Evolutionary conservation across 306 rosid genomes (phyloP).

Genomic region (Psophocarpus tetragonolobus): DNA sequence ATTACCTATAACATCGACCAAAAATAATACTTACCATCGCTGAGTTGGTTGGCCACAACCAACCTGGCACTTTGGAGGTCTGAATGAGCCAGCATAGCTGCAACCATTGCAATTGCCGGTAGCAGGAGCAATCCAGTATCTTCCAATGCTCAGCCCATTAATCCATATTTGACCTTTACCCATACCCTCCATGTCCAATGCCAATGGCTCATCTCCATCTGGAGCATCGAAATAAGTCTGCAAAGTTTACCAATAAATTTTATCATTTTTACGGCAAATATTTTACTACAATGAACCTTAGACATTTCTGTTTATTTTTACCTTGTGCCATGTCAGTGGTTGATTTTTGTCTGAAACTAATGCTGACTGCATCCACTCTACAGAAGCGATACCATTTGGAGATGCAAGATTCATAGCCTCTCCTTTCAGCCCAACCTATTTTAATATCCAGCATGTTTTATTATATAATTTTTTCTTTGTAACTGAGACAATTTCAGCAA

Average conservation of each 20-base stretch:
- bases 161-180: constrained; percentile 99
- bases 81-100: constrained; percentile 69
- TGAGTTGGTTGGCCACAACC: constrained; percentile 98
- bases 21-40: constrained; percentile 68
- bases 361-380: constrained; percentile 80
- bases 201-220: constrained; percentile 87
- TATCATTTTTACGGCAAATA: neutral
- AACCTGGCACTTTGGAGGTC: constrained; percentile 83
- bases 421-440: constrained; percentile 95
- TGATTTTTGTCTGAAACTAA: constrained; percentile 64
- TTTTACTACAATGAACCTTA: constrained; percentile 6
- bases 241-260: constrained; percentile 34
- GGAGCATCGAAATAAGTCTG: constrained; percentile 85
- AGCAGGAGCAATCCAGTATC: constrained; percentile 94
- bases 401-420: constrained; percentile 91
- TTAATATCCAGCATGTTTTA: constrained; percentile 19
- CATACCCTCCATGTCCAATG: constrained; percentile 95
- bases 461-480: constrained; percentile 22
- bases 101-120: constrained; percentile 74
- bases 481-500: neutral
- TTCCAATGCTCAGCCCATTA: constrained; percentile 86
- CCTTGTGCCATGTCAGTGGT: constrained; percentile 99
- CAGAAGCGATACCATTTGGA: constrained; percentile 72
- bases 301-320: constrained; percentile 27
- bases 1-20: constrained; percentile 24